Evolutionary conservation across 768 basidiomycete genomes (phyloP).

Genomic region (Leccinum variicolor): DNA sequence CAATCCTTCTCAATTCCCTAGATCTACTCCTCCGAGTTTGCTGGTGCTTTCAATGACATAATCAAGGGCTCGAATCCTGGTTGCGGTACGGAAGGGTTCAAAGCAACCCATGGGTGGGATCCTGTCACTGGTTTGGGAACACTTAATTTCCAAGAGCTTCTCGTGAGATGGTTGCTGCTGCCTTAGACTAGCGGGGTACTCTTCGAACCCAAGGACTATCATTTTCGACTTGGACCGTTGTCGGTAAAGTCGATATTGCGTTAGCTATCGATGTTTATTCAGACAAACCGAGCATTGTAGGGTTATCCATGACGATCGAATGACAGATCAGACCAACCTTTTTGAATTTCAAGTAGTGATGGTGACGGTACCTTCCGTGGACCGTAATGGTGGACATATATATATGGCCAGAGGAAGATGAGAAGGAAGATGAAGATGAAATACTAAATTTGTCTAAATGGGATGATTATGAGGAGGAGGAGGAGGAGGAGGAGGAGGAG

Average conservation of each 20-base stretch:
- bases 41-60: constrained; percentile 47
- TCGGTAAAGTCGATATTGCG: not conserved
- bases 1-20: constrained; percentile 10
- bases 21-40: constrained; percentile 44
- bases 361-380: no score
- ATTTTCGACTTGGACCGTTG: not conserved
- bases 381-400: not conserved
- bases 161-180: constrained; percentile 34
- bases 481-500: not conserved
- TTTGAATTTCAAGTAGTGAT: no score
- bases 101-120: constrained; percentile 36
- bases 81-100: constrained; percentile 40
- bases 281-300: no score
- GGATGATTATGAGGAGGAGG: not conserved
- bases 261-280: no score
- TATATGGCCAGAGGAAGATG: not conserved
- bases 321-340: no score
- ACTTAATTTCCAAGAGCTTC: constrained; percentile 39
- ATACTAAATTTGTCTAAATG: not conserved
- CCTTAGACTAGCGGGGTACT: constrained; percentile 3
- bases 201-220: not conserved
- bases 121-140: constrained; percentile 49
- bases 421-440: not conserved
- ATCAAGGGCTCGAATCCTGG: constrained; percentile 43
- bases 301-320: no score